Evolutionary conservation across 83 land plant genomes (phyloP), one percentile per base, ranked within the genome.

Genomic region (Isoetes engelmannii): DNA sequence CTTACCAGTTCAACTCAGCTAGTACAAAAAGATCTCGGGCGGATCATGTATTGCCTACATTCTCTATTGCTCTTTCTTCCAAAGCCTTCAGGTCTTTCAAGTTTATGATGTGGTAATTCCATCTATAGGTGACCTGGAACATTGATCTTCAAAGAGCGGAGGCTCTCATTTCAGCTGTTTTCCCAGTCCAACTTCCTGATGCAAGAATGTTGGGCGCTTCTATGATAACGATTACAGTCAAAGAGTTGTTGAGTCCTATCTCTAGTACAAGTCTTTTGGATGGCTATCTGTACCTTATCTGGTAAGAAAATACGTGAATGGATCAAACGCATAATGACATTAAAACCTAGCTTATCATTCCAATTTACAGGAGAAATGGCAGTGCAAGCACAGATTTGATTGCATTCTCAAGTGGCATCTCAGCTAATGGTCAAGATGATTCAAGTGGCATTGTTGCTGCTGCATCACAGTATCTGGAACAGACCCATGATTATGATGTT

Each of bases 231-330:
- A 59, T 42, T 8, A 18, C 62, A 20, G 10, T 59, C 18, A 4
- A 12, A 59, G 62, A 59, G 19, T 59, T 59, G 19, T 19, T 42
- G 19, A 59, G 28, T 19, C 4, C 18, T 59, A 18, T 59, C 18
- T 59, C 62, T 4, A 59, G 28, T 19, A 37, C 28, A 10, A 37
- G 28, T 42, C 20, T 59, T 8, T 42, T 59, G 18, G 62, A 37
- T 7, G 62, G 62, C 18, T 59, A 18, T 59, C 62, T 59, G 18
- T 59, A 59, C 62, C 28, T 59, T 4, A 37, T 59, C 62, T 59
- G 62, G 62, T 59, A 59, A 20, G 19, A 15, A 15, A 12, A 51
- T 51, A 15, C 55, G 3, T 17, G 55, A 12, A 51, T 51, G 15
- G 3, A 1, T 12, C 55, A 51, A 12, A 12, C 55, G 17, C 17